phyloP scores from a whole-genome alignment of 352 stramenopile genomes.

The Phytophthora ramorum region DNA sequence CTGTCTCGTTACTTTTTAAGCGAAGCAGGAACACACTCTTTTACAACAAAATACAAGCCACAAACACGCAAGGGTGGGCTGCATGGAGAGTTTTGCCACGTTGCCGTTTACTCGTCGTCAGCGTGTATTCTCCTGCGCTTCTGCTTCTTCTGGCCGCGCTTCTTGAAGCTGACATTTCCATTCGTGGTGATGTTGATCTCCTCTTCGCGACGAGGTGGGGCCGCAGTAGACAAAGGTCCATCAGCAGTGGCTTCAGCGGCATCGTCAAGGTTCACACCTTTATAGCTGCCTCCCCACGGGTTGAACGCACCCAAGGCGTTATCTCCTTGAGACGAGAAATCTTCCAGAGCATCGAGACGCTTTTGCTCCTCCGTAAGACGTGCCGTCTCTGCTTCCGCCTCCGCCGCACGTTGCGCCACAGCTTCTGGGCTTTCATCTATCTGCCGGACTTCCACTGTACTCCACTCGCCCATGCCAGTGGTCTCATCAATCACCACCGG shows the following conservation, averaged over 20 bases:
- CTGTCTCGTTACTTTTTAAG: constrained; percentile 35
- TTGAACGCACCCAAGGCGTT: constrained; percentile 85
- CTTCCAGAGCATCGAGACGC: constrained; percentile 63
- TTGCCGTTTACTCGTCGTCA: constrained; percentile 52
- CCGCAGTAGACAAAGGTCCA: neutral
- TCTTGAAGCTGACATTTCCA: constrained; percentile 79
- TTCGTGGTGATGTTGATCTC: constrained; percentile 63
- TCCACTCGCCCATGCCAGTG: constrained; percentile 87
- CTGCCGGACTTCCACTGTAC: constrained; percentile 71
- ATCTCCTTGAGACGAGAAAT: constrained; percentile 71
- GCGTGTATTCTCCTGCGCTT: constrained; percentile 66
- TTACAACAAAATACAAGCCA: constrained; percentile 45
- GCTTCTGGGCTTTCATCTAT: constrained; percentile 81
- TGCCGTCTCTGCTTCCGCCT: constrained; percentile 50
- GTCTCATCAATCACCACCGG: constrained; percentile 62
- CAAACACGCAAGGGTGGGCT: constrained; percentile 24
- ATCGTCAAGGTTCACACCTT: constrained; percentile 75
- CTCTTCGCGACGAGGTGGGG: constrained; percentile 40
- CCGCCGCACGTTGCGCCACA: constrained; percentile 53
- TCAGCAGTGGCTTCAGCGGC: constrained; percentile 9
- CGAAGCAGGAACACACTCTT: constrained; percentile 29
- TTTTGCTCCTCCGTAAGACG: constrained; percentile 58
- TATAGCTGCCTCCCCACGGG: constrained; percentile 85
- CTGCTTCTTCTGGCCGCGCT: constrained; percentile 67
- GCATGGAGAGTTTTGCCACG: constrained; percentile 3